Conservation (phyloP, 495 filamentous ascomycete genomes). For the Hyphodiscus hymeniophilus region DNA sequence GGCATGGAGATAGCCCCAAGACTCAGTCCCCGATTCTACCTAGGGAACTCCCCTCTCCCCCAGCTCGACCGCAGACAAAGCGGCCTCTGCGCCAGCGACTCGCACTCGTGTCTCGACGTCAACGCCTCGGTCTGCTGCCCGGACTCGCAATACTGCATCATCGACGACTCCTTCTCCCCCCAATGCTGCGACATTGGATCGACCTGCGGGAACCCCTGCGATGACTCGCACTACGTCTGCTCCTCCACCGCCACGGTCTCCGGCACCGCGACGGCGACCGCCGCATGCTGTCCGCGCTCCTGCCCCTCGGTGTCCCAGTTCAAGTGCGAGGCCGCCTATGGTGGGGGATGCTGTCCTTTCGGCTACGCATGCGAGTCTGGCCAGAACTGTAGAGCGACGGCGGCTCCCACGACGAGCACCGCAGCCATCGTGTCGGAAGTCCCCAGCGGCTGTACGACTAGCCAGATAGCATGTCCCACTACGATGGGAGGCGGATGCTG, state of each 20-base stretch:
- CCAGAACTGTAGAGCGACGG: conserved; percentile 9
- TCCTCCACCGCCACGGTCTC: conserved; percentile 10
- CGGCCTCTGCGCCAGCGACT: background rate
- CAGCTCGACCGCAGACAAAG: background rate
- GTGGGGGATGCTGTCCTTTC: conserved; percentile 18
- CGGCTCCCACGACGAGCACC: background rate
- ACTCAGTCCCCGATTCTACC: conserved; percentile 8
- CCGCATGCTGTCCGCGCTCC: conserved; percentile 13
- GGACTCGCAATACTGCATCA: conserved; percentile 17
- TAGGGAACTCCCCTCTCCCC: background rate
- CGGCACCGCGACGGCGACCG: conserved; percentile 1
- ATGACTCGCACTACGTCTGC: conserved; percentile 10
- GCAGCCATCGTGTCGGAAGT: conserved; percentile 2
- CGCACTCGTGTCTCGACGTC: conserved; percentile 17
- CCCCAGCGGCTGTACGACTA: conserved; percentile 17
- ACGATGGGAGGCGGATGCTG: conserved; percentile 20
- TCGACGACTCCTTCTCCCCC: conserved; percentile 2
- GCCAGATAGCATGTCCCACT: conserved; percentile 16
- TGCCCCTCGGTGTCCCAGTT: conserved; percentile 13
- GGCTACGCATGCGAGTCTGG: conserved; percentile 8
- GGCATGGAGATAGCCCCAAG: background rate
- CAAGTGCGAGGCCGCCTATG: conserved; percentile 17
- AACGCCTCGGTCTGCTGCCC: conserved; percentile 16
- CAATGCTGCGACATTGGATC: conserved; percentile 20
- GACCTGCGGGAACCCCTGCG: conserved; percentile 15